Evolutionary conservation across 148 eudicot species (phyloP).

Genomic region (Simmondsia chinensis): DNA sequence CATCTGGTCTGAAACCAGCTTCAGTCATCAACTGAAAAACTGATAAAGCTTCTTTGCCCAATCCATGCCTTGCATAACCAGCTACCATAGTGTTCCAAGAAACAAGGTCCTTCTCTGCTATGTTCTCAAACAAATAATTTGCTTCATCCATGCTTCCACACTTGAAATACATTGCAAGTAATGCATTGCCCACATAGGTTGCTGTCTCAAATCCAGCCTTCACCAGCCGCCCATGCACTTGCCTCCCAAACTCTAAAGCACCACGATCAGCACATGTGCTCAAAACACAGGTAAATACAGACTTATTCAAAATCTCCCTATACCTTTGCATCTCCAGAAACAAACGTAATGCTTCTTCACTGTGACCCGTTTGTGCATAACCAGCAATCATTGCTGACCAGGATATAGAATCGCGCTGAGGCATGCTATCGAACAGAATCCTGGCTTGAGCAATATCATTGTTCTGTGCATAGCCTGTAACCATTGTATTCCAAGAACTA

Average conservation of each 20-base stretch:
- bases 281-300: constrained; percentile 29
- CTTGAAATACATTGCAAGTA: constrained; percentile 39
- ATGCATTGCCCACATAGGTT: constrained; percentile 34
- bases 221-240: constrained; percentile 25
- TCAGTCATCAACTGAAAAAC: constrained; percentile 27
- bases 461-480: constrained; percentile 25
- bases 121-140: constrained; percentile 18
- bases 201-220: constrained; percentile 29
- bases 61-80: constrained; percentile 42
- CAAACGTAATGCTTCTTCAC: constrained; percentile 33
- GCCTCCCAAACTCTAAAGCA: constrained; percentile 33
- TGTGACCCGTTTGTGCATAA: constrained; percentile 29
- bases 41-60: constrained; percentile 26
- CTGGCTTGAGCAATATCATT: constrained; percentile 20
- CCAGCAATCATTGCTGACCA: constrained; percentile 44
- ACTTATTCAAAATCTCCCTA: constrained; percentile 25
- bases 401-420: constrained; percentile 32
- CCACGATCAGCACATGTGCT: constrained; percentile 46
- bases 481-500: constrained; percentile 36
- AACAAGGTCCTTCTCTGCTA: constrained; percentile 23
- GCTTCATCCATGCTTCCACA: constrained; percentile 48
- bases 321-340: constrained; percentile 27
- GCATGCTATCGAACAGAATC: constrained; percentile 23
- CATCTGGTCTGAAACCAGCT: constrained; percentile 23
- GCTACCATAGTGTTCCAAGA: constrained; percentile 39